These are phyloP conservation scores for Macroventuria anomochaeta DNA, from an alignment of 2,329 filamentous ascomycete species.

Conservation along the genomic window DNA sequence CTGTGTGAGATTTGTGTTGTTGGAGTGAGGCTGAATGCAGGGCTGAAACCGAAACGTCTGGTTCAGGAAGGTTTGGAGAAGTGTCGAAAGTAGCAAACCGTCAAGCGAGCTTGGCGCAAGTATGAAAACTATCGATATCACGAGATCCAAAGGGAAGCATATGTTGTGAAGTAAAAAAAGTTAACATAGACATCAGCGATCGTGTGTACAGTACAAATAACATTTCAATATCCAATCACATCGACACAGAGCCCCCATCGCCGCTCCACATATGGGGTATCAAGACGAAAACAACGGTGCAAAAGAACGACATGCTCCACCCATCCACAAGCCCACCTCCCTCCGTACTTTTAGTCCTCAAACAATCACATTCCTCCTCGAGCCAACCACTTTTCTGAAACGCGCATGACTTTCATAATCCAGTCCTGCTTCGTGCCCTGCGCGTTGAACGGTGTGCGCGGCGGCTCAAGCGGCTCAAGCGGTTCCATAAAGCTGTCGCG, in stretches of 20 bases:
- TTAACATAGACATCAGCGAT: no score
- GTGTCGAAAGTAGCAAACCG: background rate
- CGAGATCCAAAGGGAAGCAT: background rate
- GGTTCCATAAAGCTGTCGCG: background rate
- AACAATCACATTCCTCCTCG: background rate
- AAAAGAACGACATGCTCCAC: slow-evolving; percentile 3
- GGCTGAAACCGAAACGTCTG: background rate
- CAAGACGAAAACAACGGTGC: slow-evolving; percentile 13
- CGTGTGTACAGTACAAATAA: slow-evolving; percentile 3
- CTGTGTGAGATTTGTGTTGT: no score
- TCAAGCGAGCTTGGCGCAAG: slow-evolving; percentile 12
- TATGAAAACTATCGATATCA: background rate
- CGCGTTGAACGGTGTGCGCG: background rate
- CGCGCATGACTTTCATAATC: background rate
- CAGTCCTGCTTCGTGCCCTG: background rate
- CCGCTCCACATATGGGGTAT: slow-evolving; percentile 16
- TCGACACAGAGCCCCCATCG: slow-evolving; percentile 9
- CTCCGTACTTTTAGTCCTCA: background rate
- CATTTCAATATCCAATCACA: slow-evolving; percentile 10
- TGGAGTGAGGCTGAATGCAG: background rate
- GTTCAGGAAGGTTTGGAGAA: background rate
- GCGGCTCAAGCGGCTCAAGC: background rate
- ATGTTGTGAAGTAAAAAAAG: background rate
- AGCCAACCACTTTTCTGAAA: background rate
- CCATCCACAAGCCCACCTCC: background rate